Base-by-base conservation (phyloP, 139 green algal genomes). In the Monoraphidium neglectum region DNA sequence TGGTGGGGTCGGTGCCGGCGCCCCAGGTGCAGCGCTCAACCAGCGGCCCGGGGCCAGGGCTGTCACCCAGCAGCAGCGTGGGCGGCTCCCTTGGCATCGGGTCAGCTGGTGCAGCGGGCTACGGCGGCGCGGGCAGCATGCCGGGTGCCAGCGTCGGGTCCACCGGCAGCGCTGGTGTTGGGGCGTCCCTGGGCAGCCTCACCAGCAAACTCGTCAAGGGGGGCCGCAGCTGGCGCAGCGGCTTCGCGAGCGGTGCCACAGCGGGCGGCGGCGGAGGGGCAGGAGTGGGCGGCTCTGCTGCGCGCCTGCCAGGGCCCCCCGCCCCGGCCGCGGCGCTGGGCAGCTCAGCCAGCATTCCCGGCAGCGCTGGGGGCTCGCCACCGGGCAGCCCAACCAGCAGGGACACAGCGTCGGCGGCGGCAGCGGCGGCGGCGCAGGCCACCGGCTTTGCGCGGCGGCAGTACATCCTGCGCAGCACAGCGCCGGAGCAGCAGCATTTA, bases 391-490 rank as follows among this genome's bases (percentile, higher is more conserved):
- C 59, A 8, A 33, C 23, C 3, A 49, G n/a, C 13, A 33, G 37
- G 30, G 57, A n/a, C 0, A 67, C 38, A 46, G 68, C 68, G 23
- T 63, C 76, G 43, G 66, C 66, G 57, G 57, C 57, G 40, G 70
- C 56, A 40, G 56, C 70, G 28, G 54, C 54, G 18, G 60, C 38
- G 8, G 43, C 68, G 38, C 60, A 63, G 26, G 30, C 18, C n/a
- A 32, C 4, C 12, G 54, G 38, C 16, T 83, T 67, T 72, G 73
- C 67, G 59, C 64, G 81, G 15, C 69, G 59, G 15, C 81, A 77
- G 37, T 86, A 78, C 60, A 80, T 81, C 35, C 51, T 86, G 32
- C 81, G 81, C 10, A 80, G 40, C 43, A 70, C 67, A 23, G 35
- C 68, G 24, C 68, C 49, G 68, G 3, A 46, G 35, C 35, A 6